Base-by-base conservation (phyloP, 2,329 filamentous ascomycete genomes). In the Thelonectria rubi region DNA sequence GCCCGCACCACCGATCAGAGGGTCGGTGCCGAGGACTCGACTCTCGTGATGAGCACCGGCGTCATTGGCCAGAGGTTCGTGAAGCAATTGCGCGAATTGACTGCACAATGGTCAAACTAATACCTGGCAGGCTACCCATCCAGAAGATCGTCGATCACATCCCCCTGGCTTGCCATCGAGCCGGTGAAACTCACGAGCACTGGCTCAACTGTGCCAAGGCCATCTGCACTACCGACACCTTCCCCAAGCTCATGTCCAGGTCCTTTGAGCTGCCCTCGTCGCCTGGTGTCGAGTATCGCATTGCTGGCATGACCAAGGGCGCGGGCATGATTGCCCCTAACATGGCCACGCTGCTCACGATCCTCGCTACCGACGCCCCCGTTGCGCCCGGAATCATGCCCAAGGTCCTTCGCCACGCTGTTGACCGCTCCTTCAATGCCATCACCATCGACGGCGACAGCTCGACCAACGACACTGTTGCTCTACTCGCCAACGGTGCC, bases 271-370 rank as follows among this genome's bases (percentile, higher is more conserved):
- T 99, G 32, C 94, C 95, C 4, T 94, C 91, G 1, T 91, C 91
- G 4, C 88, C 91, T 0, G 83, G 83, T 17, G 82, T 87, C 51
- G 88, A 90, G 75, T 99, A 97, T 80, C 85, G 86, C 70, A 90
- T 99, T 51, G 93, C 92, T 12, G 95, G 95, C 70, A 96, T 97
- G 88, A 97, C 94, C 73, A 99, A 99, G 81, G 95, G 95, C 59
- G 95, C 95, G 5, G 95, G 95, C 73, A 99, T 99, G 95, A 97
- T 99, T 76, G 94, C 97, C 75, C 95, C 95, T 49, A 98, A 99
- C 82, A 97, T 99, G 94, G 95, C 93, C 30, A 99, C 95, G 1
- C 86, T 98, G 34, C 88, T 99, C 37, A 93, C 92, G 55, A 91
- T 98, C 63, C 86, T 98, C 72, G 93, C 92, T 72, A 99, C 95